Conservation (phyloP, 192 early-diverging fungal genomes). For the Coemansia sp. region DNA sequence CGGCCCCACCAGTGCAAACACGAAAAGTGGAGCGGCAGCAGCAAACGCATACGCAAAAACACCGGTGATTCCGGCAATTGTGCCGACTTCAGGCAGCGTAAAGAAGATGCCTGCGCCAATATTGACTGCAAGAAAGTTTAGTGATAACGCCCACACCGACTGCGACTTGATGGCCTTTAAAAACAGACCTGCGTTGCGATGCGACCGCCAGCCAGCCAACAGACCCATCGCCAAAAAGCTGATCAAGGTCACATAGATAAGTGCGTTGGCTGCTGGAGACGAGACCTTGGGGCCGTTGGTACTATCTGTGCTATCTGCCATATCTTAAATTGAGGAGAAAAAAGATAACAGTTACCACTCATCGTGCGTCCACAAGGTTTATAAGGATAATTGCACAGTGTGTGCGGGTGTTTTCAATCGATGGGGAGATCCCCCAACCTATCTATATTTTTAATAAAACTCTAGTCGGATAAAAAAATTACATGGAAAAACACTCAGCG, state of each 20-base stretch:
- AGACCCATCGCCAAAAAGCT: conserved; percentile 57
- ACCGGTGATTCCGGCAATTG: conserved; percentile 64
- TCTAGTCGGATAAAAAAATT: conserved; percentile 6
- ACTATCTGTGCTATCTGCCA: conserved; percentile 16
- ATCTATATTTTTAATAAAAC: too few relatives aligned
- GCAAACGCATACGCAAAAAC: conserved; percentile 66
- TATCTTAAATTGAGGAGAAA: background rate
- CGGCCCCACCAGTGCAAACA: conserved; percentile 61
- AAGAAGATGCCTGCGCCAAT: conserved; percentile 65
- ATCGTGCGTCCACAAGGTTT: too few relatives aligned
- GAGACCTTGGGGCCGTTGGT: conserved; percentile 32
- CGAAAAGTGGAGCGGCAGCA: conserved; percentile 59
- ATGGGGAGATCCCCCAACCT: too few relatives aligned
- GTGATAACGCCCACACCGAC: conserved; percentile 44
- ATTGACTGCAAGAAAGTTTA: conserved; percentile 57
- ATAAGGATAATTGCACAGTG: too few relatives aligned
- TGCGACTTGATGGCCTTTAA: conserved; percentile 58
- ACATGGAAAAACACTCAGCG: conserved; percentile 49
- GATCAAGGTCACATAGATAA: conserved; percentile 57
- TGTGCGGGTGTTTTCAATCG: too few relatives aligned
- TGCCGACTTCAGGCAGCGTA: conserved; percentile 62
- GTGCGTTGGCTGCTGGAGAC: conserved; percentile 50
- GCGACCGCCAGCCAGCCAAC: conserved; percentile 52
- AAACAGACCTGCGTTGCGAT: conserved; percentile 53
- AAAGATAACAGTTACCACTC: too few relatives aligned